Evolutionary conservation across 257 asterid species (phyloP).

Genomic region (Marsdenia floribunda): DNA sequence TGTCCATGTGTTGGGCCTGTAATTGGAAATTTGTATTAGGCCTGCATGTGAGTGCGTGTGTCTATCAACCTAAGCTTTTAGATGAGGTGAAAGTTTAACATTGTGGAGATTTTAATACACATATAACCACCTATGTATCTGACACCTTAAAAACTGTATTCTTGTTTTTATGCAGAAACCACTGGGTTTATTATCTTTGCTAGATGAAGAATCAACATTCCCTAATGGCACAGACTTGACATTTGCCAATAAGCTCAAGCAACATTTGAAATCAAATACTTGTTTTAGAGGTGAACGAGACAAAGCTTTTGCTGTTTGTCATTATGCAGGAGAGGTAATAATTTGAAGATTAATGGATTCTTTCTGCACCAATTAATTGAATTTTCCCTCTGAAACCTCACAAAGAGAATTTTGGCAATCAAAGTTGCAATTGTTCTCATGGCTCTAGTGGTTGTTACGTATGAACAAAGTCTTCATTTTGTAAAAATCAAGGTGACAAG

Average conservation of each 20-base stretch:
- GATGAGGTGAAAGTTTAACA: too few relatives aligned
- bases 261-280: constrained; percentile 71
- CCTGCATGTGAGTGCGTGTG: too few relatives aligned
- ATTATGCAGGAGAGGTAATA: constrained; percentile 97
- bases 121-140: too few relatives aligned
- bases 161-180: constrained; percentile 67
- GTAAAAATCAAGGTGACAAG: background rate
- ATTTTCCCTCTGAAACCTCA: background rate
- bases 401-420: background rate
- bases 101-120: too few relatives aligned
- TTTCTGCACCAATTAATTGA: background rate
- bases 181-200: constrained; percentile 78
- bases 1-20: too few relatives aligned
- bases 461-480: background rate
- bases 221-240: constrained; percentile 97
- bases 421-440: background rate
- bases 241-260: constrained; percentile 89
- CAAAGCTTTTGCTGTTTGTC: constrained; percentile 77
- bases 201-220: constrained; percentile 95
- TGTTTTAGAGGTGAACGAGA: constrained; percentile 84
- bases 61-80: too few relatives aligned
- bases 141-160: constrained; percentile 13
- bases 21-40: too few relatives aligned
- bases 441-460: background rate
- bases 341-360: constrained; percentile 11